These are phyloP conservation scores for Lithospermum erythrorhizon DNA, from an alignment of 257 asterid species.

Conservation along the genomic window DNA sequence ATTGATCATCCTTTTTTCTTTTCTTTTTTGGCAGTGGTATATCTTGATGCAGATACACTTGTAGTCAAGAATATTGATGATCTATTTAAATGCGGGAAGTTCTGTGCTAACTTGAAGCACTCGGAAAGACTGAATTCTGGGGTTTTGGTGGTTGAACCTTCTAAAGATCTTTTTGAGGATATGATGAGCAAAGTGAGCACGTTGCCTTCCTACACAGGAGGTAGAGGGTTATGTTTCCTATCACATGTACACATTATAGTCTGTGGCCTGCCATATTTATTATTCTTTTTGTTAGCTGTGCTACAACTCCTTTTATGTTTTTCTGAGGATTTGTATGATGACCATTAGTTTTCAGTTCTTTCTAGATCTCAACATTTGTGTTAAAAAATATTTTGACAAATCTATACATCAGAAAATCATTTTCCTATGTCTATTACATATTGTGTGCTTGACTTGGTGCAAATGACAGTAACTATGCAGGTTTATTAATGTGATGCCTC, in stretches of 20 bases:
- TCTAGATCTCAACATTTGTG: constrained; percentile 6
- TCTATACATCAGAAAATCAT: constrained; percentile 5
- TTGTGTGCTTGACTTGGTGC: too few relatives aligned
- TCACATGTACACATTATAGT: not conserved
- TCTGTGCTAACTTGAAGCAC: constrained; percentile 93
- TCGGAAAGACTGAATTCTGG: constrained; percentile 98
- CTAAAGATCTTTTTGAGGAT: constrained; percentile 68
- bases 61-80: constrained; percentile 89
- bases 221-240: constrained; percentile 22
- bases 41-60: constrained; percentile 97
- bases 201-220: constrained; percentile 93
- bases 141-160: constrained; percentile 97
- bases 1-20: not conserved
- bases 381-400: not conserved
- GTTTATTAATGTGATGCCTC: too few relatives aligned
- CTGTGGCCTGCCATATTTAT: too few relatives aligned
- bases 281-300: too few relatives aligned
- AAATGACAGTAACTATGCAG: too few relatives aligned
- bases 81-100: constrained; percentile 84
- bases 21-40: constrained; percentile 61
- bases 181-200: constrained; percentile 86
- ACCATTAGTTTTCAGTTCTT: constrained; percentile 2
- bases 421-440: too few relatives aligned
- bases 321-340: too few relatives aligned
- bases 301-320: too few relatives aligned